Evolutionary conservation across 352 stramenopile species (phyloP), one percentile per base, ranked within the genome.

Genomic region (Pythium angustatum): DNA sequence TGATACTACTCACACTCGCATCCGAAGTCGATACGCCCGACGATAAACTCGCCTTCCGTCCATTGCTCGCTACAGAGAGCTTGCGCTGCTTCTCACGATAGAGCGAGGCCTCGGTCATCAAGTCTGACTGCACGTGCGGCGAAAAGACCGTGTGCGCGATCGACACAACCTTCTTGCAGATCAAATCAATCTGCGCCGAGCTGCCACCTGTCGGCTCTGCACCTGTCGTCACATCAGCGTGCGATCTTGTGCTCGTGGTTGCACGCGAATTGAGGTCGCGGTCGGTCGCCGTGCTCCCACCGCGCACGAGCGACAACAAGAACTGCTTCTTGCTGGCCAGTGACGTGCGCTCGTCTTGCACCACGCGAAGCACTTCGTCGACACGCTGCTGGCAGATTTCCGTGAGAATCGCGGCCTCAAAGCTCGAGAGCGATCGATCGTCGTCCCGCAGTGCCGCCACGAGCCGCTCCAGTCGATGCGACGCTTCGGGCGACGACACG

Each of bases 111-210:
- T 81, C 54, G 28, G 45, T 63, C 57, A 80, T 64, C 15, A 91
- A 51, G 41, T 83, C 72, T 41, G 58, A 72, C 70, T 88, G 83
- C 43, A 83, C 75, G 50, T 86, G 72, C 8, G 77, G 75, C 21
- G 77, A 85, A 43, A 82, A 87, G 7, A 85, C 77, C 50, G 57
- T 78, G n/a, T 66, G 66, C 15, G 75, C 83, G 49, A 91, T 83
- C 21, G 71, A 61, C 22, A 76, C 68, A 21, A 89, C 67, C 63
- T 83, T 87, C 50, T 78, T 80, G 61, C 69, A 71, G 60, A 91
- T 69, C 11, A 85, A 30, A 59, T 85, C 74, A 1, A 68, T 61
- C n/a, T 83, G 71, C 14, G 77, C 68, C 15, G 56, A 61, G 17
- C 40, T 59, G 21, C 53, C 64, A 12, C 40, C n/a, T 6, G 40